Percentiles rank a stretch among this genome's conserved stretches.
Evolutionary conservation across 73 alveolate species (phyloP).

Genomic region (Paramecium sonneborni): DNA sequence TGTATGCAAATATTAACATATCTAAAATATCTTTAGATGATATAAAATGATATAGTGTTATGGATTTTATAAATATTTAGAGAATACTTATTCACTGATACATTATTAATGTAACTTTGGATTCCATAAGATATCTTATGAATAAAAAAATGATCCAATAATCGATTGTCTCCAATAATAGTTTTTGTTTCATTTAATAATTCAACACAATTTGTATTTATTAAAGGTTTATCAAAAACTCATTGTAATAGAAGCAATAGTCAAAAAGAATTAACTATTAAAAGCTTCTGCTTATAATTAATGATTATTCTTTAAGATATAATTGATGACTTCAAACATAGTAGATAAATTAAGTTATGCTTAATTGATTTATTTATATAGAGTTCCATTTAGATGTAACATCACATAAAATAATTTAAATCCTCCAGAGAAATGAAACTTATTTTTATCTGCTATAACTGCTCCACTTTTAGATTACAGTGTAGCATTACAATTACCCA

Average conservation of each 20-base stretch:
- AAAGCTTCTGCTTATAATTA: background rate
- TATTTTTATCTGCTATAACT: background rate
- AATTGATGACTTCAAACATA: background rate
- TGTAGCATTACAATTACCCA: slow-evolving; percentile 2
- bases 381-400: slow-evolving; percentile 25
- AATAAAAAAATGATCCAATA: slow-evolving; percentile 24
- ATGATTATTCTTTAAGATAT: background rate
- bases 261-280: background rate
- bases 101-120: background rate
- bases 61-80: background rate
- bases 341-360: background rate
- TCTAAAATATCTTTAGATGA: slow-evolving; percentile 25
- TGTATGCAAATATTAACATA: background rate
- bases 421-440: slow-evolving; percentile 9
- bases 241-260: background rate
- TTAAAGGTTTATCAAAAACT: background rate
- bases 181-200: background rate
- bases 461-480: background rate
- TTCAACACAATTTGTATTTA: slow-evolving; percentile 1
- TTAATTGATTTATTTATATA: background rate
- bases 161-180: background rate
- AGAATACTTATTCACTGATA: background rate
- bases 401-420: background rate
- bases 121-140: slow-evolving; percentile 20
- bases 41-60: background rate